Evolutionary conservation across 202 grass and related monocot species (phyloP).

Genomic region (Schoenoplectus triqueter): DNA sequence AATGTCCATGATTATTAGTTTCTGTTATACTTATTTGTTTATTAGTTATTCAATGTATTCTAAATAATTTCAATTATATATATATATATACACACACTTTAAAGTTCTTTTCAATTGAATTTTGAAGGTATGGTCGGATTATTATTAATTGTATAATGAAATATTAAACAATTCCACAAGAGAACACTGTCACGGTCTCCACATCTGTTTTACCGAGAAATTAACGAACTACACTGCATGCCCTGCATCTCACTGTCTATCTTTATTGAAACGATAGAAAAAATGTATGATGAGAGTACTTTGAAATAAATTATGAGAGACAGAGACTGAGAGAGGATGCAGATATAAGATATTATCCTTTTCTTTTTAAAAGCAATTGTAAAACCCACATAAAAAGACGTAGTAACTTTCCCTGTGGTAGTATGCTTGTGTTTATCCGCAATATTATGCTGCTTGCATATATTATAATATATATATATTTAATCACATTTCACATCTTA

Average conservation of each 20-base stretch:
- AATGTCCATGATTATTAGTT: too few relatives aligned
- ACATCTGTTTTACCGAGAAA: neutral
- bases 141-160: neutral
- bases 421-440: neutral
- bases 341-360: neutral
- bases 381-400: neutral
- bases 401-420: neutral
- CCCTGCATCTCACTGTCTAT: constrained; percentile 3
- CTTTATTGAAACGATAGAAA: constrained; percentile 4
- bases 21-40: too few relatives aligned
- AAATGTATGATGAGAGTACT: neutral
- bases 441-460: neutral
- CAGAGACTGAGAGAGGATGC: neutral
- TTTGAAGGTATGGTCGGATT: neutral
- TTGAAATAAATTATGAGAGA: neutral
- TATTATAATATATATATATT: neutral
- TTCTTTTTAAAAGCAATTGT: neutral
- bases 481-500: neutral
- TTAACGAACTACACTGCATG: neutral
- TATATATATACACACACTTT: too few relatives aligned
- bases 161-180: neutral
- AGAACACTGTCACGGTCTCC: neutral
- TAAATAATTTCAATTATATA: too few relatives aligned
- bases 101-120: too few relatives aligned
- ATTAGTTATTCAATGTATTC: too few relatives aligned